Evolutionary conservation across 2,329 filamentous ascomycete species (phyloP).

Genomic region (Neobulgaria alba): DNA sequence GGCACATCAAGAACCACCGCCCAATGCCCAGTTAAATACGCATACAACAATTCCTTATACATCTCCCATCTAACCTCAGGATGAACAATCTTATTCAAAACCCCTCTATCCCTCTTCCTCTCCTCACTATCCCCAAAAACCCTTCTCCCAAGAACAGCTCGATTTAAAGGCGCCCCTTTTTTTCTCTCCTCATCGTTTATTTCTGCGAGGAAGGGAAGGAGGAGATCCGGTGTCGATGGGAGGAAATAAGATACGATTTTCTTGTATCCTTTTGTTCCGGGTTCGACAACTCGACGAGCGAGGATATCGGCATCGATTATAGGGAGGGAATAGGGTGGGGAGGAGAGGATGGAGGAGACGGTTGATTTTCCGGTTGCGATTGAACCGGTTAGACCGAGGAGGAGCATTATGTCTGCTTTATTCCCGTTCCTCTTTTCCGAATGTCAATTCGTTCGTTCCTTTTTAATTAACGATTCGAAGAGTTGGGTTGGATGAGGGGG

Average conservation of each 20-base stretch:
- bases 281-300: constrained; percentile 88
- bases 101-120: constrained; percentile 59
- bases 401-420: constrained; percentile 75
- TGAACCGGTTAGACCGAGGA: constrained; percentile 92
- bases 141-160: constrained; percentile 72
- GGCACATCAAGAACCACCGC: constrained; percentile 90
- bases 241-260: constrained; percentile 77
- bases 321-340: constrained; percentile 75
- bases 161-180: constrained; percentile 69
- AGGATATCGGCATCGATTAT: constrained; percentile 91
- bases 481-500: no score
- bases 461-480: no score
- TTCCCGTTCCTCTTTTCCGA: no score
- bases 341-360: constrained; percentile 73
- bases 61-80: constrained; percentile 81
- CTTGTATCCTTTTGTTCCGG: constrained; percentile 75
- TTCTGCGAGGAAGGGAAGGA: constrained; percentile 48
- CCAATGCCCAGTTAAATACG: constrained; percentile 71
- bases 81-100: constrained; percentile 86
- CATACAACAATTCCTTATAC: constrained; percentile 62
- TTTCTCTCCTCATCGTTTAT: constrained; percentile 46
- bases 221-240: constrained; percentile 75
- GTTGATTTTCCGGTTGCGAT: constrained; percentile 98
- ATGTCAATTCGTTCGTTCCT: no score
- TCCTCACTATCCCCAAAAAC: constrained; percentile 78